Evolutionary conservation across 2,329 filamentous ascomycete species (phyloP), one percentile per base, ranked within the genome.

Genomic region (Saccharata proteae): DNA sequence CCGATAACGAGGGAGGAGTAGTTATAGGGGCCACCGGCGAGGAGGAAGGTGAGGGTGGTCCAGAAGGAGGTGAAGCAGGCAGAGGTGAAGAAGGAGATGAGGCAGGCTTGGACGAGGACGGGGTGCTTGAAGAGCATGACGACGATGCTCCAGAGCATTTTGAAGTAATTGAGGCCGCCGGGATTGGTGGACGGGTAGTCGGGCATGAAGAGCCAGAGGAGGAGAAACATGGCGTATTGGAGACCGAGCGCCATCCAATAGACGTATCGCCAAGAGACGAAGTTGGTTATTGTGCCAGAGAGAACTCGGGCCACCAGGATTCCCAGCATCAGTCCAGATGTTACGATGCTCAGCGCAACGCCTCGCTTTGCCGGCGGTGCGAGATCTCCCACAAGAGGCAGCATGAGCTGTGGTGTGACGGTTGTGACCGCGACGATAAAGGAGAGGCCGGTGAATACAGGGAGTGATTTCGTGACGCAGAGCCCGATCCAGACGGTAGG

Each of bases 101-200:
- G 48, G 27, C 76, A 77, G 0, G 74, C 69, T 48, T 88, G 80
- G 0, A 80, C 66, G 0, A 90, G 65, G 1, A 80, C 56, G 0
- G 82, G 78, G 28, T 85, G 67, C 4, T 65, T 69, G 28, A 70
- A 55, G 24, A 81, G 57, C 53, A 88, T 71, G 16, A 64, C 53
- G 2, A 74, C 46, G 15, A 88, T 83, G 17, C 66, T 71, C 51
- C 64, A 67, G 3, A 88, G 61, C 39, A 81, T 72, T 1, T 60
- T 57, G 38, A 72, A 66, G 49, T 86, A 88, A 37, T 71, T 71
- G 10, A 78, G 53, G 0, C 72, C 71, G 2, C 60, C 56, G 0
- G 72, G 74, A 46, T 85, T 86, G 4, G 79, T 79, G 2, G 71
- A 67, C 0, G 81, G 83, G 42, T 90, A 90, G 49, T 86, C 80